Base-by-base conservation (phyloP, 768 basidiomycete species). In the Boletellus ananas region DNA sequence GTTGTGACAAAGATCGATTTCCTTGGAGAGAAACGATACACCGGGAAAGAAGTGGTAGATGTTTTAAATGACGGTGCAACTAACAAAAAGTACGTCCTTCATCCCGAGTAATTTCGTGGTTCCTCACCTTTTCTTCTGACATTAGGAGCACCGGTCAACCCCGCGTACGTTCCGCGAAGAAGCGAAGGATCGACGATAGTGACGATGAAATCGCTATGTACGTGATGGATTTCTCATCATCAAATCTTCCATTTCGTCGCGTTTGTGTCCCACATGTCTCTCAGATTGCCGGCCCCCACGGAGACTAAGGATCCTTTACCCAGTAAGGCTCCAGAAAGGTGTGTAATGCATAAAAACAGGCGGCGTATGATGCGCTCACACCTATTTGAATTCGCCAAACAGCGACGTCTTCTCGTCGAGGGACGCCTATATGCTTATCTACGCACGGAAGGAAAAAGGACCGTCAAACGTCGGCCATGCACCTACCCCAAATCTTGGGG, bases 361-460 rank as follows among this genome's bases (percentile, higher is more conserved):
- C 82, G 48, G 41, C 34, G 27, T 54, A 58, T 49, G 47, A 46
- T 53, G 33, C 34, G 40, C 54, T 58, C 37, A 54, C 37, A 54
- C 12, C 33, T 42, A 53, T 54, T 58, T 66, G 61, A 55, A 58
- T 52, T 57, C 47, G 38, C 53, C 41, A 13, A 52, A 45, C 58
- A 80, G 77, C 52, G 72, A 75, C 34, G 76, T 87, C 36, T 68
- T 68, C 55, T 74, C 79, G 3, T 93, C 92, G 2, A 87, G 80
- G 68, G 92, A 96, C 58, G 92, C 91, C 6, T 96, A 98, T 69
- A 95, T 97, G 93, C 77, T 97, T 29, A 84, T 98, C 47, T 98
- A 97, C 67, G 78, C 80, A 34, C 79, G 81, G 11, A 75, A 73
- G 56, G 60, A 68, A 25, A 49, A 57, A 17, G 38, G 40, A 33